Evolutionary conservation across 202 grass and related monocot genomes (phyloP).

Genomic region (Digitaria exilis): DNA sequence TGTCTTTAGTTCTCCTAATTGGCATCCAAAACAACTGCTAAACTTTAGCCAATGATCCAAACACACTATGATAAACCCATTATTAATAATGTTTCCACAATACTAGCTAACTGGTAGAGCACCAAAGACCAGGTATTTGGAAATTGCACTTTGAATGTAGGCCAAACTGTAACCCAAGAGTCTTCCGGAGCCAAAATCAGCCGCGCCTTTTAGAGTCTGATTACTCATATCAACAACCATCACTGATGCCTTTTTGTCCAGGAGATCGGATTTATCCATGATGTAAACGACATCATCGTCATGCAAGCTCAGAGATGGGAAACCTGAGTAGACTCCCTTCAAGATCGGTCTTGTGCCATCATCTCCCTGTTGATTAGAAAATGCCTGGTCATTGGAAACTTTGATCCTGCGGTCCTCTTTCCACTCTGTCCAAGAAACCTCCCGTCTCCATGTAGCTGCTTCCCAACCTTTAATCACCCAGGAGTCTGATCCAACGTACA

Average conservation of each 20-base stretch:
- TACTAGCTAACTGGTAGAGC: not conserved
- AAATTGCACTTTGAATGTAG: constrained; percentile 5
- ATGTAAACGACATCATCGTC: not conserved
- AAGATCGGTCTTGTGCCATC: not conserved
- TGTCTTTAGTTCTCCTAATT: too few relatives aligned
- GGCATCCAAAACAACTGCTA: too few relatives aligned
- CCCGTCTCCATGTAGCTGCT: not conserved
- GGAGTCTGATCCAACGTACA: not conserved
- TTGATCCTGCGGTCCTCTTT: not conserved
- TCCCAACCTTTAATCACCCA: not conserved
- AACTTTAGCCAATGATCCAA: too few relatives aligned
- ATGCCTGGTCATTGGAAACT: not conserved
- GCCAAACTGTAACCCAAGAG: not conserved
- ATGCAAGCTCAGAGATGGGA: not conserved
- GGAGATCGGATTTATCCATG: not conserved
- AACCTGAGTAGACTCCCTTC: not conserved
- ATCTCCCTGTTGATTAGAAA: not conserved
- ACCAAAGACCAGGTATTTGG: not conserved
- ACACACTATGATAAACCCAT: too few relatives aligned
- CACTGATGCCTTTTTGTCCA: not conserved
- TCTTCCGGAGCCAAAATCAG: not conserved
- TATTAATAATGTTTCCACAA: not conserved
- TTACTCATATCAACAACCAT: not conserved
- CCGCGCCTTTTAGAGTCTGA: not conserved
- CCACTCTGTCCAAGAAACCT: not conserved